phyloP scores from a whole-genome alignment of 1,139 yeast genomes.

The Tardiomyces depauwii region DNA sequence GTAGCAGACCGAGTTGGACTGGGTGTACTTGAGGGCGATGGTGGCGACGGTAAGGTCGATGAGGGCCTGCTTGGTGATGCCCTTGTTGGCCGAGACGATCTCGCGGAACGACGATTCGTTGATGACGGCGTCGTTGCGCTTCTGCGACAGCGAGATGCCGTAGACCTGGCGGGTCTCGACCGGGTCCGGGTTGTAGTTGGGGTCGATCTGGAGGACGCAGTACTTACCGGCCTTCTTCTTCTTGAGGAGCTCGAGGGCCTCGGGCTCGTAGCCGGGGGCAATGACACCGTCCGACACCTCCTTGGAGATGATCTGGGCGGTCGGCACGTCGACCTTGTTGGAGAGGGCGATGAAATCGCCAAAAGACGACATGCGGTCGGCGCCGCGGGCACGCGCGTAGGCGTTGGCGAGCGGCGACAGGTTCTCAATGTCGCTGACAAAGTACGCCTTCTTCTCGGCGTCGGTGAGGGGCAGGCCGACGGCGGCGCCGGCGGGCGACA shows the following conservation, averaged over 20 bases:
- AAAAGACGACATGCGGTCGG: conserved; percentile 98
- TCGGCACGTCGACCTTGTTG: conserved; percentile 89
- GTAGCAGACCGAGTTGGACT: conserved; percentile 95
- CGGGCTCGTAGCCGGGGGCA: conserved; percentile 93
- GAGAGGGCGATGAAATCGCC: conserved; percentile 98
- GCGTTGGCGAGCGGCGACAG: conserved; percentile 95
- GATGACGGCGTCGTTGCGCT: conserved; percentile 94
- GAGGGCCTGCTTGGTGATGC: conserved; percentile 80
- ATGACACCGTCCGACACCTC: conserved; percentile 98
- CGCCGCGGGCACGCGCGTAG: conserved; percentile 98
- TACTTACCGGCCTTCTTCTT: conserved; percentile 96
- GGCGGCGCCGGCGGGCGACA: conserved; percentile 98
- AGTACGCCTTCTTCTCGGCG: conserved; percentile 87
- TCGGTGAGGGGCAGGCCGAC: conserved; percentile 90
- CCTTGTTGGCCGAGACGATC: conserved; percentile 78
- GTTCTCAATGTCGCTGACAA: conserved; percentile 89
- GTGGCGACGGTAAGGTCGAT: conserved; percentile 95
- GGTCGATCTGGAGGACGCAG: conserved; percentile 92
- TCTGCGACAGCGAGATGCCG: conserved; percentile 91
- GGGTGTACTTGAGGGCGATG: conserved; percentile 92
- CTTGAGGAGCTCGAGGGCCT: conserved; percentile 76
- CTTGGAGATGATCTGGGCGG: conserved; percentile 93
- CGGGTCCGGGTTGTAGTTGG: conserved; percentile 74
- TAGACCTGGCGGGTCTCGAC: conserved; percentile 90
- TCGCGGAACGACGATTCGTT: conserved; percentile 83